These are phyloP conservation scores for Echites panduratus DNA, from an alignment of 257 asterid species.

Conservation along the genomic window DNA sequence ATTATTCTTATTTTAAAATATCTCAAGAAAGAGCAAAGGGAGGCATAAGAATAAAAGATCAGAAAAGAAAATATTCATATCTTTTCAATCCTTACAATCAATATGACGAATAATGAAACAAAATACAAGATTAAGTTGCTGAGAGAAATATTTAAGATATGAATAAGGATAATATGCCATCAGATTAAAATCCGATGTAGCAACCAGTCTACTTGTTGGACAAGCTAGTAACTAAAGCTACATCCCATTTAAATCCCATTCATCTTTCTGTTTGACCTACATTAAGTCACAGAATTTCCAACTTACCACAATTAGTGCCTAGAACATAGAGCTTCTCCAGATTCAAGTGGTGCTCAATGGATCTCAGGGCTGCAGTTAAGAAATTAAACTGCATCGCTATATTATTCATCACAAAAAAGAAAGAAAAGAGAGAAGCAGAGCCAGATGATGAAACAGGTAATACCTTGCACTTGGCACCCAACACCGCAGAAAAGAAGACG, in stretches of 20 bases:
- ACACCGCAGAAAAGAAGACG: conserved; percentile 98
- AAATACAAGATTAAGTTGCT: not conserved
- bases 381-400: conserved; percentile 64
- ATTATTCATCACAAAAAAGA: conserved; percentile 39
- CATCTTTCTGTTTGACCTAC: not conserved
- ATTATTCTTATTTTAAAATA: not conserved
- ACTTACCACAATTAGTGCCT: conserved; percentile 94
- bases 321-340: conserved; percentile 95
- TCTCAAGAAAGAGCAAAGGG: not conserved
- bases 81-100: conserved; percentile 3
- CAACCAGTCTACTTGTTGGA: not conserved
- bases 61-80: not conserved
- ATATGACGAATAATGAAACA: not conserved
- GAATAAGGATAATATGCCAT: not conserved
- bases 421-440: conserved; percentile 16
- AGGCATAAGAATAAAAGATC: not conserved
- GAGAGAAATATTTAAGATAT: not conserved
- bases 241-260: not conserved
- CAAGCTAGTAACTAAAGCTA: not conserved
- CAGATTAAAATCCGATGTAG: not conserved
- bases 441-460: conserved; percentile 14
- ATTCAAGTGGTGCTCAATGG: conserved; percentile 82
- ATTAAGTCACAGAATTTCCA: not conserved
- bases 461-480: conserved; percentile 99
- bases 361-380: conserved; percentile 91